Base-by-base conservation (phyloP, 257 asterid species). In the Apocynum venetum region DNA sequence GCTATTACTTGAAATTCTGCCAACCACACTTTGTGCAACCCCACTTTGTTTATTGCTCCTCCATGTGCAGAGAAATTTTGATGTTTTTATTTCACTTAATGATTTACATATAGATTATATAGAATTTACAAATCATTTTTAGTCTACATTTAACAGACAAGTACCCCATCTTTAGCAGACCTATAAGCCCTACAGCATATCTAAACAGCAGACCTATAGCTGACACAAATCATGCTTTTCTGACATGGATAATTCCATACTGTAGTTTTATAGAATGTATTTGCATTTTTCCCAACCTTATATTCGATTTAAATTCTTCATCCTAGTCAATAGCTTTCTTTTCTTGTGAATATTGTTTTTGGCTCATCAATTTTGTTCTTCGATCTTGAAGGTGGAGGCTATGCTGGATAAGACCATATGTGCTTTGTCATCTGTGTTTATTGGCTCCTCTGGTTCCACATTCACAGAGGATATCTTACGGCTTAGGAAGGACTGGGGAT, bases 401-500 rank as follows among this genome's bases (percentile, higher is more conserved):
- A 96, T 96, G 99, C 86, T 96, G 88, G 99, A 96, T 85, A 96
- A 96, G 84, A 90, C 97, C 40, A 91, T 96, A 9, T 93, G 98
- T 83, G 97, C 99, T 65, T 80, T 96, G 80, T 93, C 99, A 10
- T 82, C 89, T 2, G 97, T 90, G 65, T 96, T 96, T 80, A 87
- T 96, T 75, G 99, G 99, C 61, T 80, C 98, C 17, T 87, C 91
- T 13, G 97, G 99, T 46, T 96, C 99, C 78, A 96, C 99, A 25
- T 96, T 96, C 89, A 96, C 99, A 0, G 98, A 96, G 64, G 99
- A 96, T 71, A 96, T 96, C 53, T 79, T 92, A 79, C 88, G 99
- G 74, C 91, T 96, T n/a, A 87, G 99, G 56, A 91, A 86, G 82
- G 99, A 75, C 77, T 96, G 99, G 99, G 96, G 92, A 66, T 85